Evolutionary conservation across 2,329 filamentous ascomycete species (phyloP), one percentile per base, ranked within the genome.

Genomic region (Biscogniauxia mediterranea): DNA sequence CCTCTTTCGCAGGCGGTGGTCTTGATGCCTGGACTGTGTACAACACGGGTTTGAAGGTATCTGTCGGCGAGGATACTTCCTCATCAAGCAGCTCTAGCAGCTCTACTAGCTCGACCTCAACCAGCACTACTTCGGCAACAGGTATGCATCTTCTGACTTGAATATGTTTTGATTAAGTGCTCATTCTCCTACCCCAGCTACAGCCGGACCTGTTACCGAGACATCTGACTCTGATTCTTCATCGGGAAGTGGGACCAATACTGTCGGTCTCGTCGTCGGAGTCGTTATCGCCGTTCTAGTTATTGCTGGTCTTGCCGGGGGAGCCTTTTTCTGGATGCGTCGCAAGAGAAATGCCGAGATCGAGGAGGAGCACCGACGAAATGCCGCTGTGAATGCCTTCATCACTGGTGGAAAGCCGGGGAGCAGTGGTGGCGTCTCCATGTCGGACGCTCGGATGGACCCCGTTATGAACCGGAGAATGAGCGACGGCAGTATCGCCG

Each of bases 401-500:
- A 89, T 90, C 67, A 84, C 83, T 77, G 79, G 84, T 72, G 82
- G 81, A 60, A 86, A 88, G 74, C 83, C 87, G 1, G 79, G 80
- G 60, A 87, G 84, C 78, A 83, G 86, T 74, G 85, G 88, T 63
- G 82, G 82, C 64, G 77, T 87, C 77, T 92, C 91, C 9, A 89
- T 91, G 78, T 87, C 87, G 15, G 94, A 98, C 74, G 89, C 91
- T 51, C 87, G 94, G 59, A 86, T 97, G 60, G 94, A 98, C 67
- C 92, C 93, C 7, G 88, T 93, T 66, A 89, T 96, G 84, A 86
- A 93, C 69, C 85, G 92, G 73, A 87, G 93, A 77, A 85, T 94
- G 80, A 97, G 94, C 78, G 92, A 95, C 72, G 94, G 94, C 69
- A 97, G 93, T 77, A 97, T 98, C 76, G 94, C 93, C 57, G 94